Evolutionary conservation across 352 stramenopile genomes (phyloP).

Genomic region (Globisporangium viniferum): DNA sequence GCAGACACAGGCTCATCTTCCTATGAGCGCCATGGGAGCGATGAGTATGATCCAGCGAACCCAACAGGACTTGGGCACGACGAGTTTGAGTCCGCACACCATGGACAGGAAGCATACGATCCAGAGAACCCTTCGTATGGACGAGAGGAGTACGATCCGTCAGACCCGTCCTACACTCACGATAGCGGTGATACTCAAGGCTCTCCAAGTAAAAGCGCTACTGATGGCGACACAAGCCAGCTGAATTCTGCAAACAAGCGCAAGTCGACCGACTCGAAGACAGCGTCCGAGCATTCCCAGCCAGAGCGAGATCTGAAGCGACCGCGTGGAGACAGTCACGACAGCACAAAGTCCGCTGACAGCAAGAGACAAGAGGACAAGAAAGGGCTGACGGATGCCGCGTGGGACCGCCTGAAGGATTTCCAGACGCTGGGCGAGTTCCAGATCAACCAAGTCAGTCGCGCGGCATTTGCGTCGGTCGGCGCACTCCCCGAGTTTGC

Average conservation of each 20-base stretch:
- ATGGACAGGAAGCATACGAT: conserved; percentile 37
- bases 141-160: conserved; percentile 7
- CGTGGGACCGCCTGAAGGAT: conserved; percentile 77
- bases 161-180: conserved; percentile 7
- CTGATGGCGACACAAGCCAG: background rate
- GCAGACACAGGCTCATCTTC: conserved; percentile 1
- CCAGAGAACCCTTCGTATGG: conserved; percentile 33
- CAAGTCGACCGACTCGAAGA: conserved; percentile 1
- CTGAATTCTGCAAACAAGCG: background rate
- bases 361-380: conserved; percentile 30
- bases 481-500: conserved; percentile 70
- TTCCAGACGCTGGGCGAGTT: conserved; percentile 59
- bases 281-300: conserved; percentile 14
- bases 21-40: conserved; percentile 12
- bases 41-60: conserved; percentile 28
- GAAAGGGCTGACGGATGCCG: conserved; percentile 54
- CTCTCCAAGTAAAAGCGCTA: background rate
- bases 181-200: background rate
- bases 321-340: conserved; percentile 22
- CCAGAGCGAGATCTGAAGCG: conserved; percentile 15
- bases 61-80: conserved; percentile 3
- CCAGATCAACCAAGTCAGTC: conserved; percentile 66
- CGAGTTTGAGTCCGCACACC: conserved; percentile 14
- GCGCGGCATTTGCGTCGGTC: conserved; percentile 62
- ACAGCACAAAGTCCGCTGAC: conserved; percentile 21